Base-by-base conservation (phyloP, 129 eudicot species). In the Flaveria linearis region DNA sequence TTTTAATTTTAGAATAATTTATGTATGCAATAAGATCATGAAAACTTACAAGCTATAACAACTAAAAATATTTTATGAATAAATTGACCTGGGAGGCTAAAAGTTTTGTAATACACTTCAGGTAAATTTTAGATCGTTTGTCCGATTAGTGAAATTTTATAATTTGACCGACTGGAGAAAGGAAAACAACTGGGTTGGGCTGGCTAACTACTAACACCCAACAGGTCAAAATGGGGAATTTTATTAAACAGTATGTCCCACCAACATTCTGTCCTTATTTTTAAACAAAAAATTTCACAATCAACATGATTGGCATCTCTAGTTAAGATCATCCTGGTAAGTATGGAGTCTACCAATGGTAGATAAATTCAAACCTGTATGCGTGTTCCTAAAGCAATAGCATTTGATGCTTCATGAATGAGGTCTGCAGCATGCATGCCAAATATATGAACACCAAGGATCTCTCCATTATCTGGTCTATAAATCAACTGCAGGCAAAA, bases 361-460 rank as follows among this genome's bases (percentile, higher is more conserved):
- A 74, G 52, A 30, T 68, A 43, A 45, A 65, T 26, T 10, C 77
- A 74, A 69, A 91, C 98, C 93, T 94, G 98, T 71, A 94, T 79
- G 56, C 87, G 89, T 65, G 96, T 94, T 78, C 97, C 99, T 87
- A 94, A 65, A 71, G 99, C 97, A 36, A 90, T 90, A 74, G 98
- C 98, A 84, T 93, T 93, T 39, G 98, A 90, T 26, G 96, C 98
- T 87, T 94, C 99, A 14, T 94, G 99, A 23, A 94, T 94, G 76
- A 94, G 99, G 66, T 94, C 99, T 26, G 97, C 97, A 25, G 99
- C 99, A 89, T 94, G 99, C 86, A 94, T 68, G 42, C 99, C 99
- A 79, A 94, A 94, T 25, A 94, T 91, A 77, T 94, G 99, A 74
- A 94, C 97, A 68, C 97, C 99, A 77, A 94, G 99, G 83, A 94